These are phyloP conservation scores for Heliosperma pusillum DNA, from an alignment of 148 eudicot species.

Conservation along the genomic window DNA sequence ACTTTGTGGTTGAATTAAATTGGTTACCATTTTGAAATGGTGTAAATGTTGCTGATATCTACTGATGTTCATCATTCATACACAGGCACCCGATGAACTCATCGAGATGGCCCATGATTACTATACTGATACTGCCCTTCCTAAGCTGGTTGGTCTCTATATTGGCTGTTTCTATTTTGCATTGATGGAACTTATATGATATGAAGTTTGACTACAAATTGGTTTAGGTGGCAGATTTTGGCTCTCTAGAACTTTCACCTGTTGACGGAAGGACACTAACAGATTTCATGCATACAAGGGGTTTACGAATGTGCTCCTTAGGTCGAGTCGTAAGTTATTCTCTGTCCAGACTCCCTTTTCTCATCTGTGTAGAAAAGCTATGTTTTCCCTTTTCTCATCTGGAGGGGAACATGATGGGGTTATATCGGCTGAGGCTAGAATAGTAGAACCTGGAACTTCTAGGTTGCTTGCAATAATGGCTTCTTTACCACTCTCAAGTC, in stretches of 20 bases:
- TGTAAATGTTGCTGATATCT: conserved; percentile 1
- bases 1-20: neutral
- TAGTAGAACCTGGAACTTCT: no score
- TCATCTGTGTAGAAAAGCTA: conserved; percentile 3
- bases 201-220: conserved; percentile 21
- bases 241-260: conserved; percentile 92
- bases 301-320: conserved; percentile 80
- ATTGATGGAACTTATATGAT: conserved; percentile 6
- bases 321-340: conserved; percentile 68
- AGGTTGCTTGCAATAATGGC: no score
- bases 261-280: conserved; percentile 96
- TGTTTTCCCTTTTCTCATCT: neutral
- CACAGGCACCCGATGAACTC: conserved; percentile 82
- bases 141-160: conserved; percentile 70
- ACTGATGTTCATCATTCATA: conserved; percentile 24
- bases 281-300: conserved; percentile 97
- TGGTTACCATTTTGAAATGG: conserved; percentile 3
- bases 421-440: no score
- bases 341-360: neutral
- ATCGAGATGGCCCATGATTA: conserved; percentile 85
- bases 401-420: neutral
- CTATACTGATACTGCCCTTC: conserved; percentile 83
- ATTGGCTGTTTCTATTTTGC: neutral
- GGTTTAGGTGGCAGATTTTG: conserved; percentile 89
- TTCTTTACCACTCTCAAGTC: no score